Base-by-base conservation (phyloP, 805 yeast genomes). In the Candida stauntonica region DNA sequence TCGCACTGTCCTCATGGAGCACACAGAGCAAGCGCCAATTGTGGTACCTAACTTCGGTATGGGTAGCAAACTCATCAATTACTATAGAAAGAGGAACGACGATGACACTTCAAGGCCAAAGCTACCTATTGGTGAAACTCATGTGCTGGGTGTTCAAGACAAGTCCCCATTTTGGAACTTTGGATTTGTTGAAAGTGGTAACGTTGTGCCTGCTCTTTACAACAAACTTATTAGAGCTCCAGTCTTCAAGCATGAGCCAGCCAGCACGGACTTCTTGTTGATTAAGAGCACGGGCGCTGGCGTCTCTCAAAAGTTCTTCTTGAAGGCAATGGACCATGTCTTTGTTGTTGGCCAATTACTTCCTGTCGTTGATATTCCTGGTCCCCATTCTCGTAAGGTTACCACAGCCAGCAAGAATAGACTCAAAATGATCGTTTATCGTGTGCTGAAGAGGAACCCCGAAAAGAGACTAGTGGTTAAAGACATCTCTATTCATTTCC, bases 101-200 rank as follows among this genome's bases (percentile, higher is more conserved):
- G 88, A 85, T 35, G 99, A 93, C 58, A 74, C 77, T 4, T 70
- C 84, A 5, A 75, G 98, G 44, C 98, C 98, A 0, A 91, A 89
- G 54, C 68, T 88, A 19, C 75, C 86, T 1, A 72, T 88, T 29
- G 99, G 99, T 31, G 99, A 93, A 58, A 93, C 98, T 0, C 93
- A 86, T 62, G 96, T 93, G 3, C 67, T 93, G 26, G 97, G 96
- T n/a, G 86, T 86, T 1, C 96, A 89, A 57, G 99, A 93, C 62
- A 74, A 94, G 52, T 86, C 96, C 7, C 97, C 99, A 11, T 93
- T 93, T 58, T 93, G 99, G 98, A 93, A 89, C 60, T 93, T 88
- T 66, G 99, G 99, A 2, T 86, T 84, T 64, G 98, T 93, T 7
- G 96, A 87, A 32, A 86, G 88, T 3, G 99, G 99, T 3, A 86